Percentiles rank a stretch among this genome's conserved stretches.
Conservation (phyloP, 495 filamentous ascomycete species). For the Parachaetomium inaequale region DNA sequence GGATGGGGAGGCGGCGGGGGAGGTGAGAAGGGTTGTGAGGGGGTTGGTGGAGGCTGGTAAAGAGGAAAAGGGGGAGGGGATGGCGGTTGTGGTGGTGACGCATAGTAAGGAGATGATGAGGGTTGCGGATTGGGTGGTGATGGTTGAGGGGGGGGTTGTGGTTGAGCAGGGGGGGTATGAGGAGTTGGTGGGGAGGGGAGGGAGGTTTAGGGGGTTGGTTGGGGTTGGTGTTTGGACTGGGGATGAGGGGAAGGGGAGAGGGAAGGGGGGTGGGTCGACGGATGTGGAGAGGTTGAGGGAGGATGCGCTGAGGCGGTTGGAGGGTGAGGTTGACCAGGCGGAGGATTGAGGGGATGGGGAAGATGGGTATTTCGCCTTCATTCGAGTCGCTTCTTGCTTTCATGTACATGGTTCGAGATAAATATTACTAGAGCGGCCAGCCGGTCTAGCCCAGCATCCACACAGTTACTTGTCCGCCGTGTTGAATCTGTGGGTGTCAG, state of each 20-base stretch:
- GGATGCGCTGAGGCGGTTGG: constrained; percentile 21
- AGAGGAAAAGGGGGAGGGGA: constrained; percentile 19
- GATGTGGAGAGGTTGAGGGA: constrained; percentile 11
- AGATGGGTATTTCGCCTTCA: not conserved
- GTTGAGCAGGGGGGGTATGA: constrained; percentile 64
- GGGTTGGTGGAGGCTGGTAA: constrained; percentile 38
- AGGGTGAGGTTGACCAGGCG: constrained; percentile 1
- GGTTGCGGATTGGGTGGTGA: constrained; percentile 64
- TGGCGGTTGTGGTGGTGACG: constrained; percentile 69
- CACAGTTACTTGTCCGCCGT: constrained; percentile 32
- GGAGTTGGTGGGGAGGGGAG: constrained; percentile 42
- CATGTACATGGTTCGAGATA: not conserved
- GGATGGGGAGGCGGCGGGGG: constrained; percentile 64
- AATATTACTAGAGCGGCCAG: not conserved
- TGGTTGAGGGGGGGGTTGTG: constrained; percentile 64
- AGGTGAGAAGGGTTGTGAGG: constrained; percentile 61
- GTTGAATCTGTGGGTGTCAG: constrained; percentile 17
- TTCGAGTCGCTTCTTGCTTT: not conserved
- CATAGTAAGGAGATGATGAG: constrained; percentile 81
- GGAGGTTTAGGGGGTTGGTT: constrained; percentile 37
- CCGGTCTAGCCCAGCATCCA: constrained; percentile 8
- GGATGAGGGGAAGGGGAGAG: constrained; percentile 9
- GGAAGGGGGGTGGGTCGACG: not conserved
- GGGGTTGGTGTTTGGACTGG: constrained; percentile 35
- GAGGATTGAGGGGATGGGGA: not conserved